phyloP scores from a whole-genome alignment of 108 stramenopile species.

The Cyclostephanos tholiformis region DNA sequence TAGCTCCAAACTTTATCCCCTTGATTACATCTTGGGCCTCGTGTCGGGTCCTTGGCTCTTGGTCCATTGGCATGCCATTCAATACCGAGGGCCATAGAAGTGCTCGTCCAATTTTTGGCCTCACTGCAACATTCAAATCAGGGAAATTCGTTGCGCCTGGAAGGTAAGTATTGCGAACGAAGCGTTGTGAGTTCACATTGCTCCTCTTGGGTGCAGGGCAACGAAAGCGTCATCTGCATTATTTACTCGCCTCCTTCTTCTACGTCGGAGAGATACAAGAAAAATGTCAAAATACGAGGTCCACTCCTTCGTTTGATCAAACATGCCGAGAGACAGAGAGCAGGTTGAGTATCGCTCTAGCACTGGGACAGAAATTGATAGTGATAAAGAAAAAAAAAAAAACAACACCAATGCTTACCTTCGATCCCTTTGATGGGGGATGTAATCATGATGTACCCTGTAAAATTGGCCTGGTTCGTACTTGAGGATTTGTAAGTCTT shows the following conservation, averaged over 20 bases:
- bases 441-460: slow-evolving; percentile 59
- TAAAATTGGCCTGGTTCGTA: slow-evolving; percentile 68
- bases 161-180: not conserved
- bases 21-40: slow-evolving; percentile 59
- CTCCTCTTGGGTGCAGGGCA: not conserved
- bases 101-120: slow-evolving; percentile 53
- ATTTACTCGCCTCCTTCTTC: slow-evolving; percentile 65
- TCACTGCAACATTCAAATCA: slow-evolving; percentile 23
- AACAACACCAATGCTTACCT: slow-evolving; percentile 25
- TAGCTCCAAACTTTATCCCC: slow-evolving; percentile 66
- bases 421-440: slow-evolving; percentile 30
- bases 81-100: slow-evolving; percentile 62
- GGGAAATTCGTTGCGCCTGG: slow-evolving; percentile 44
- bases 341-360: not conserved
- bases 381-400: not conserved
- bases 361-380: not conserved
- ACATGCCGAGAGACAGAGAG: not conserved
- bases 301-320: slow-evolving; percentile 42
- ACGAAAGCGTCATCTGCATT: not conserved
- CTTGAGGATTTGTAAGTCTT: slow-evolving; percentile 75
- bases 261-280: slow-evolving; percentile 77
- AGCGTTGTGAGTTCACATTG: not conserved
- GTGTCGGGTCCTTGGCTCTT: slow-evolving; percentile 59
- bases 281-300: slow-evolving; percentile 81
- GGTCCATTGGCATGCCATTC: slow-evolving; percentile 48